Evolutionary conservation across 805 yeast species (phyloP), one percentile per base, ranked within the genome.

Genomic region (Saccharomyces cerevisiae): DNA sequence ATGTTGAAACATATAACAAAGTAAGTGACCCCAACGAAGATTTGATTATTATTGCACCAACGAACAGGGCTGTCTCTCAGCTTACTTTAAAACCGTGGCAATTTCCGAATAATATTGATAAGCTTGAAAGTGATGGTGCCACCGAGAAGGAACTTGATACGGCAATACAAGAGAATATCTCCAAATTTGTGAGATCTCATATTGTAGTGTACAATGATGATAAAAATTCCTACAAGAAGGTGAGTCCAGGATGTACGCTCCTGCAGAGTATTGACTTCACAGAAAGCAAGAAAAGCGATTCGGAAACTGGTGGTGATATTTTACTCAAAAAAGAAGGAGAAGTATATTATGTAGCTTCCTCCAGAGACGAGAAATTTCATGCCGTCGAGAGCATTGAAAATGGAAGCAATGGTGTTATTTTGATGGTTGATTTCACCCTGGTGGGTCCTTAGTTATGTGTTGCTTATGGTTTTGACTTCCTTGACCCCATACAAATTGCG

Each of bases 41-140:
- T 61, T 74, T 71, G 53, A 70, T 87, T 24, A 77, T 89, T 6
- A 78, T 89, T 62, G 88, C 95, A 2, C 96, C 96, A 6, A 73
- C 81, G 1, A 81, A 89, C 63, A 69, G 67, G 11, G 91, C 89
- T 3, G 73, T 89, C 55, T 70, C 71, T 31, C 70, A 74, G 1
- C 64, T 84, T 49, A 11, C 68, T 3, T 53, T 67, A 53, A 89
- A 88, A 66, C 96, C 96, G 22, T 89, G 96, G 96, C 84, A 85
- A 64, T 89, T 85, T 68, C 96, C 96, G 0, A 66, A 64, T 6
- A 61, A 73, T 4, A 72, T 81, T 14, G 74, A 73, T 24, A 49
- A 41, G 5, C 46, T 65, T 48, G 69, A 64, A 52, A 22, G 53
- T 9, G 31, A 41, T 6, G 65, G 66, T 1, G 62, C 64, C 24